These are phyloP conservation scores for Madurella fahalii DNA, from an alignment of 2,329 filamentous ascomycete genomes.

Conservation along the genomic window DNA sequence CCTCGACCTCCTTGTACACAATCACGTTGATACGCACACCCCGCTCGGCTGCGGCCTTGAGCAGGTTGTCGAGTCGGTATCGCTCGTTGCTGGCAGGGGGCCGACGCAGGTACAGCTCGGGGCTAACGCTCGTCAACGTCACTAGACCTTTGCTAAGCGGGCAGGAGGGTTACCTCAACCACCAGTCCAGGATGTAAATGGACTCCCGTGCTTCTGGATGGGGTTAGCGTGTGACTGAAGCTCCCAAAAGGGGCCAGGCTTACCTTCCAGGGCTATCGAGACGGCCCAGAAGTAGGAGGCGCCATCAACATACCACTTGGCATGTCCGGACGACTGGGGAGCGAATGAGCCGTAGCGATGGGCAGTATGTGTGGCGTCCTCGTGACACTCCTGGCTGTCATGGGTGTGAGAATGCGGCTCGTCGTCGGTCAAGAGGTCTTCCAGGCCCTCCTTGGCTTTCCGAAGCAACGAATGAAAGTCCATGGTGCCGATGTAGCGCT, in stretches of 20 bases:
- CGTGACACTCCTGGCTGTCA: conserved; percentile 39
- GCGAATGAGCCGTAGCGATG: conserved; percentile 67
- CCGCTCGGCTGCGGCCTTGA: conserved; percentile 74
- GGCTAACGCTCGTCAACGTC: conserved; percentile 37
- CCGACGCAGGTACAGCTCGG: conserved; percentile 80
- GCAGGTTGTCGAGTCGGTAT: conserved; percentile 79
- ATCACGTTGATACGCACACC: conserved; percentile 83
- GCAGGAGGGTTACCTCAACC: conserved; percentile 52
- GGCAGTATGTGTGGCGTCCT: conserved; percentile 37
- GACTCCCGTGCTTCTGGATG: conserved; percentile 61
- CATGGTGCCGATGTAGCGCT: conserved; percentile 28
- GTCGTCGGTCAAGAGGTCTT: conserved; percentile 30
- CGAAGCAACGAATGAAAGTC: conserved; percentile 37
- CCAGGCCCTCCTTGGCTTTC: conserved; percentile 42
- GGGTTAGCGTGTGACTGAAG: conserved; percentile 12
- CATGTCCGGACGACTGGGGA: conserved; percentile 65
- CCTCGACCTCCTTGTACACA: conserved; percentile 87
- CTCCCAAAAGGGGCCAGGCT: background rate
- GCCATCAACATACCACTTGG: conserved; percentile 86
- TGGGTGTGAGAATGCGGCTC: conserved; percentile 45
- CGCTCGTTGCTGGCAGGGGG: conserved; percentile 77
- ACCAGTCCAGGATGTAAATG: conserved; percentile 87
- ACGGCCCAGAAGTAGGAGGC: conserved; percentile 85
- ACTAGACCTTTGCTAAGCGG: background rate
- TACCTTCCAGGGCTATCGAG: conserved; percentile 68